phyloP scores from a whole-genome alignment of 345 rosid genomes.

The Aquilaria yunnanensis region DNA sequence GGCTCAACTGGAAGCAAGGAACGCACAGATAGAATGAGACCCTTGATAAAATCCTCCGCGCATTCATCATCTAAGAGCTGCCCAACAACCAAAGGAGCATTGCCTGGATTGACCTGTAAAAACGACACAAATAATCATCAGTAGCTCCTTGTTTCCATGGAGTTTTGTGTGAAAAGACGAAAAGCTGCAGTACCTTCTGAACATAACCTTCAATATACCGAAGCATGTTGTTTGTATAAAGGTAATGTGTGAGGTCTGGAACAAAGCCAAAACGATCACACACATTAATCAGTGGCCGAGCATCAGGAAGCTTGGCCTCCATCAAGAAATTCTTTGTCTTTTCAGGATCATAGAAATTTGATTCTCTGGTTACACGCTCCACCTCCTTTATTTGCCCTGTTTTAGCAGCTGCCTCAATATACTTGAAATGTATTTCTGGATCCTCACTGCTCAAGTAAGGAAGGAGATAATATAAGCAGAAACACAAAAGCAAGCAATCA shows the following conservation, averaged over 20 bases:
- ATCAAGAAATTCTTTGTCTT: slow-evolving; percentile 87
- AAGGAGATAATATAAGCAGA: too few species aligned
- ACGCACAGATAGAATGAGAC: slow-evolving; percentile 78
- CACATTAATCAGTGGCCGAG: slow-evolving; percentile 85
- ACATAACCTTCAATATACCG: slow-evolving; percentile 96
- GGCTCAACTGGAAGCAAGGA: slow-evolving; percentile 71
- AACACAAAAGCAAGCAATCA: too few species aligned
- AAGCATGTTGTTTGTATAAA: slow-evolving; percentile 74
- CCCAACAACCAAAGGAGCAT: slow-evolving; percentile 85
- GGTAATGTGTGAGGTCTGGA: slow-evolving; percentile 89
- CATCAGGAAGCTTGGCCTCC: slow-evolving; percentile 98
- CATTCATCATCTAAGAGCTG: slow-evolving; percentile 88
- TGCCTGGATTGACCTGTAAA: slow-evolving; percentile 81
- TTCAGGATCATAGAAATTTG: slow-evolving; percentile 83
- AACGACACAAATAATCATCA: not conserved
- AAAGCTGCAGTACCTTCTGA: slow-evolving; percentile 56
- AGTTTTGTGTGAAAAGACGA: not conserved
- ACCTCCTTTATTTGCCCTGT: slow-evolving; percentile 91
- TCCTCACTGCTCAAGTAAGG: slow-evolving; percentile 56
- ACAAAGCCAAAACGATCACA: slow-evolving; percentile 95
- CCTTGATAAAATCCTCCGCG: slow-evolving; percentile 91
- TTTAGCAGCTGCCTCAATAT: slow-evolving; percentile 91
- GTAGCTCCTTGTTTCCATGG: not conserved
- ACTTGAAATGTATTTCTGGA: slow-evolving; percentile 89
- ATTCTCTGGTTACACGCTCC: slow-evolving; percentile 93